Evolutionary conservation across 2,329 filamentous ascomycete species (phyloP).

Genomic region (Cladosporium sp.): DNA sequence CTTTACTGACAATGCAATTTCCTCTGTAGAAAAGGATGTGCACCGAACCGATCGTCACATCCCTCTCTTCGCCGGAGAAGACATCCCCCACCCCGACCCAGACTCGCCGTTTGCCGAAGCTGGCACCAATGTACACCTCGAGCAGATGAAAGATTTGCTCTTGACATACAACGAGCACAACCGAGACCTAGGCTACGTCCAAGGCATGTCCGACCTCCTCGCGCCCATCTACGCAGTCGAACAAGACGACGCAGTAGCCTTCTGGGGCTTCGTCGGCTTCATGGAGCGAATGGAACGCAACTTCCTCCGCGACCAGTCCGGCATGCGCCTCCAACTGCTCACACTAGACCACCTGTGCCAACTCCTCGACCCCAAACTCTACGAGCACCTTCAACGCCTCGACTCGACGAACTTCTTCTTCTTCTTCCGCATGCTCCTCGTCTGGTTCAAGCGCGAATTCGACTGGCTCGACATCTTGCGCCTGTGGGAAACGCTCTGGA

Average conservation of each 20-base stretch:
- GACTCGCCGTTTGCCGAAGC: slow-evolving; percentile 89
- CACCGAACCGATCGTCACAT: slow-evolving; percentile 94
- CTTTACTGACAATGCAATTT: slow-evolving; percentile 45
- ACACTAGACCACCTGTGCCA: slow-evolving; percentile 93
- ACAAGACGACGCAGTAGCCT: slow-evolving; percentile 94
- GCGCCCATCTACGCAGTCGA: slow-evolving; percentile 95
- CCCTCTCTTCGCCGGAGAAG: slow-evolving; percentile 92
- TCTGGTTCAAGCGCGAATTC: slow-evolving; percentile 99
- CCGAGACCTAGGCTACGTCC: slow-evolving; percentile 89
- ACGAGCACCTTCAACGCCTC: slow-evolving; percentile 80
- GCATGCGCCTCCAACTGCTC: slow-evolving; percentile 88
- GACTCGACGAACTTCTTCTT: slow-evolving; percentile 99
- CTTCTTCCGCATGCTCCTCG: slow-evolving; percentile 97
- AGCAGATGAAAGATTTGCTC: slow-evolving; percentile 99
- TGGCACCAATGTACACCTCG: slow-evolving; percentile 94
- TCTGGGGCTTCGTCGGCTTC: slow-evolving; percentile 93
- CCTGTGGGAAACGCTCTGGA: slow-evolving; percentile 93
- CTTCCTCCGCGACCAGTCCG: slow-evolving; percentile 90
- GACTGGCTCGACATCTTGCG: slow-evolving; percentile 80
- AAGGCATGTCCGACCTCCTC: slow-evolving; percentile 96
- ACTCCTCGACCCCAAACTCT: slow-evolving; percentile 93
- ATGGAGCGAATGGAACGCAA: slow-evolving; percentile 99
- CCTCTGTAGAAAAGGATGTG: slow-evolving; percentile 85
- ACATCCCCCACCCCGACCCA: slow-evolving; percentile 93
- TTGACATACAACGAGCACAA: slow-evolving; percentile 99